Conservation (phyloP, 2,329 filamentous ascomycete species). For the Diaporthe velutina region DNA sequence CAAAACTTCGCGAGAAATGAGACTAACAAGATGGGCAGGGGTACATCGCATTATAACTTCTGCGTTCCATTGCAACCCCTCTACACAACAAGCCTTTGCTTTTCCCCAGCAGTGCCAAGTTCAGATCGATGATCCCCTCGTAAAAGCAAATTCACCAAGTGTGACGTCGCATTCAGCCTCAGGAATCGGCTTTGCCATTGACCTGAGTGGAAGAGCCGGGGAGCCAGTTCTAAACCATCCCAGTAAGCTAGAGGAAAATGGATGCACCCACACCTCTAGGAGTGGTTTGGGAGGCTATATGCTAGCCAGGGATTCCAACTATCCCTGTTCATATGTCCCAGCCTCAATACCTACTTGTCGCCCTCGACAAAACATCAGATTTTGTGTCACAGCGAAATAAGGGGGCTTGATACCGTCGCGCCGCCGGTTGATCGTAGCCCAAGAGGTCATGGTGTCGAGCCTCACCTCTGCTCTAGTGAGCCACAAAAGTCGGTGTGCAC, state of each 20-base stretch:
- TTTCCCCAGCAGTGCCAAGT: neutral
- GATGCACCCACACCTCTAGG: no score
- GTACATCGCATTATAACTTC: neutral
- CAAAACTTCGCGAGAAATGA: neutral
- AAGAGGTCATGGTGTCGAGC: constrained; percentile 1
- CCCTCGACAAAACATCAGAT: neutral
- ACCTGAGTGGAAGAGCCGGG: neutral
- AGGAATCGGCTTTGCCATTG: neutral
- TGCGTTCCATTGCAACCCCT: neutral
- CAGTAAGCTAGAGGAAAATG: no score
- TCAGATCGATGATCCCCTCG: constrained; percentile 9
- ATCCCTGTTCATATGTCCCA: no score
- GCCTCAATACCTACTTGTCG: no score
- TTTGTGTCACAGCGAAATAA: neutral
- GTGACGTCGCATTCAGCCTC: neutral
- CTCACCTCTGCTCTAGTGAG: neutral
- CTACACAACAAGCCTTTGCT: neutral
- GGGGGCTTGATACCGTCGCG: neutral
- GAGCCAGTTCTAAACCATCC: neutral
- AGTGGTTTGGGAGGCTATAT: no score
- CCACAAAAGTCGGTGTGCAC: neutral
- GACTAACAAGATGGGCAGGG: no score
- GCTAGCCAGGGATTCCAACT: no score
- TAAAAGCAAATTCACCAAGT: constrained; percentile 2
- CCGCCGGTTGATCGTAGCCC: neutral